Percentiles rank a stretch among this genome's conserved stretches.
Evolutionary conservation across 1,139 yeast species (phyloP).

Genomic region (Keqinozyma sinolaborantium): DNA sequence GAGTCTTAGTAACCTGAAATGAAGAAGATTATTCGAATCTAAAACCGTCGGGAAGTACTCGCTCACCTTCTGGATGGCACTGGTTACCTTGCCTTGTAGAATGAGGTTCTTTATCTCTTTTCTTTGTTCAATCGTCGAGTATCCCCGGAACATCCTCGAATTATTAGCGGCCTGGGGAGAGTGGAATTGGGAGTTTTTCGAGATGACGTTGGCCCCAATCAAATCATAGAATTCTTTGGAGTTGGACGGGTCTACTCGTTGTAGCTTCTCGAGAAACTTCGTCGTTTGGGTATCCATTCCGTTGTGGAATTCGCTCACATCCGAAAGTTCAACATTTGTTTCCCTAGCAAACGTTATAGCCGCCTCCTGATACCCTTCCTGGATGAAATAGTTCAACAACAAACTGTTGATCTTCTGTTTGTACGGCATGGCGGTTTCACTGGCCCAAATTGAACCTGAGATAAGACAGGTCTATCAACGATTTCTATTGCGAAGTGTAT

Average conservation of each 20-base stretch:
- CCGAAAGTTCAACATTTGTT: slow-evolving; percentile 18
- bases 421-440: slow-evolving; percentile 2
- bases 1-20: slow-evolving; percentile 58
- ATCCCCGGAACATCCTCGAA: slow-evolving; percentile 28
- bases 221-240: slow-evolving; percentile 3
- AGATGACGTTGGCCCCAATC: slow-evolving; percentile 5
- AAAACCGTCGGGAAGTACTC: slow-evolving; percentile 51
- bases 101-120: slow-evolving; percentile 46
- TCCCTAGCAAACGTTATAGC: slow-evolving; percentile 49
- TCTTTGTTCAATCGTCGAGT: slow-evolving; percentile 45
- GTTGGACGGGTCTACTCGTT: slow-evolving; percentile 4
- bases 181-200: slow-evolving; percentile 8
- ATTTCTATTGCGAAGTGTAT: slow-evolving; percentile 1
- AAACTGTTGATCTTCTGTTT: slow-evolving; percentile 41
- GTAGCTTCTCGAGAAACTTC: slow-evolving; percentile 9
- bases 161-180: slow-evolving; percentile 3
- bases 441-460: background rate
- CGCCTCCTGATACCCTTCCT: slow-evolving; percentile 56
- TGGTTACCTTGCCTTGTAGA: slow-evolving; percentile 46
- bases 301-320: slow-evolving; percentile 3
- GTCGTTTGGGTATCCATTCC: slow-evolving; percentile 6
- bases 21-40: slow-evolving; percentile 54
- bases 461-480: background rate
- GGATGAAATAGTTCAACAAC: slow-evolving; percentile 52
- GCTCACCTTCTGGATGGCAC: slow-evolving; percentile 45